phyloP scores from a whole-genome alignment of 2,329 filamentous ascomycete genomes.

The Ramichloridium luteum region DNA sequence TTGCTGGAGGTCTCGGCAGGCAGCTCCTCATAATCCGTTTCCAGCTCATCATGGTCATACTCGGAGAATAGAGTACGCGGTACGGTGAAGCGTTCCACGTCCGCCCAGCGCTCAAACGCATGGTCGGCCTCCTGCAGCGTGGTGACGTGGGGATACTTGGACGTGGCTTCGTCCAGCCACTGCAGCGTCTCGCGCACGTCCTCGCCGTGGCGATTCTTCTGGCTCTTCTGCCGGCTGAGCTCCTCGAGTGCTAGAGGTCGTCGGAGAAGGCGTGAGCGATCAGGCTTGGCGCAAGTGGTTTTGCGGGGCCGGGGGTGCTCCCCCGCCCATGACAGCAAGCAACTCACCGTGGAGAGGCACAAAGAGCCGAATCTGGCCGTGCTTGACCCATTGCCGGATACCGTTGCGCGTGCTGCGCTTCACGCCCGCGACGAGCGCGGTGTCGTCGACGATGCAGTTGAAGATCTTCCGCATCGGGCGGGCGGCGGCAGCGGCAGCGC shows the following conservation, averaged over 20 bases:
- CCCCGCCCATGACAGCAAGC: background rate
- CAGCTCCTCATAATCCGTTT: constrained; percentile 22
- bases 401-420: constrained; percentile 41
- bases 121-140: constrained; percentile 38
- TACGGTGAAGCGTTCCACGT: constrained; percentile 38
- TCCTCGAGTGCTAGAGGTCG: constrained; percentile 32
- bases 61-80: constrained; percentile 39
- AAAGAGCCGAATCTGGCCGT: constrained; percentile 38
- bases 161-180: constrained; percentile 42
- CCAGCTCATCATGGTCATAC: constrained; percentile 32
- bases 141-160: constrained; percentile 29
- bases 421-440: constrained; percentile 37
- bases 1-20: constrained; percentile 27
- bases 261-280: background rate
- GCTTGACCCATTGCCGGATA: constrained; percentile 39
- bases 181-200: constrained; percentile 37
- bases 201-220: constrained; percentile 29
- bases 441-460: constrained; percentile 43
- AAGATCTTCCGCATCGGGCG: constrained; percentile 33
- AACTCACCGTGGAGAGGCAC: constrained; percentile 39
- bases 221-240: constrained; percentile 33
- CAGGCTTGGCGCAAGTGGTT: constrained; percentile 8
- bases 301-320: background rate
- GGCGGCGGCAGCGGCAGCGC: constrained; percentile 5
- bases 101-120: constrained; percentile 34